A percentile compares a stretch with the other conserved stretches of the same genome.
phyloP scores from a whole-genome alignment of 768 basidiomycete genomes.

The Hygrocybe punicea region DNA sequence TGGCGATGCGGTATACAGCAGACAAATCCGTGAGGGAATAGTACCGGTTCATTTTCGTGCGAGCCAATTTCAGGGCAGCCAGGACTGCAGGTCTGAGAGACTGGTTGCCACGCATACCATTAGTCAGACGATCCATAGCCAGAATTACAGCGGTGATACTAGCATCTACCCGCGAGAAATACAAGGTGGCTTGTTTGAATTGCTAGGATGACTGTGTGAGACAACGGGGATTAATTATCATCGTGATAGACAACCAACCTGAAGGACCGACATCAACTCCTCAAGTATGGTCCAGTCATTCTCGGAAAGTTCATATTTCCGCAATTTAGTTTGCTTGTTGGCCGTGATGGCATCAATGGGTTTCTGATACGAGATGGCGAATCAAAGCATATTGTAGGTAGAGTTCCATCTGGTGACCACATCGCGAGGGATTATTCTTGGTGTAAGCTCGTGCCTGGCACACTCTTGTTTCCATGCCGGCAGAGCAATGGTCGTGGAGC shows the following conservation, averaged over 20 bases:
- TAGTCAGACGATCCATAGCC: conserved; percentile 33
- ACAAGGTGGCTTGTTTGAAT: conserved; percentile 4
- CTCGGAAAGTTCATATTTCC: conserved; percentile 11
- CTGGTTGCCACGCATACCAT: conserved; percentile 8
- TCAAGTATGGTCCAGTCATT: conserved; percentile 21
- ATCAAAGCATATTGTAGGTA: conserved; percentile 31
- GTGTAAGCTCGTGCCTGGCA: conserved; percentile 3
- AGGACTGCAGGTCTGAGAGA: conserved; percentile 18
- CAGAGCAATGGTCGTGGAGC: conserved; percentile 30
- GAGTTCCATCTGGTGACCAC: conserved; percentile 38
- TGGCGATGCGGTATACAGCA: conserved; percentile 34
- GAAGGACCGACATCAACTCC: conserved; percentile 21
- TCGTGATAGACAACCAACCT: conserved; percentile 15
- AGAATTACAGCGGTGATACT: conserved; percentile 29
- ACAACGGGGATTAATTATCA: not conserved
- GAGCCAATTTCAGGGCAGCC: conserved; percentile 22
- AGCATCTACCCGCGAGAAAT: conserved; percentile 3
- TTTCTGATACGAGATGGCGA: conserved; percentile 20
- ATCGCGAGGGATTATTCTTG: conserved; percentile 29
- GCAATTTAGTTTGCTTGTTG: conserved; percentile 9
- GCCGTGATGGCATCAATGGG: conserved; percentile 19
- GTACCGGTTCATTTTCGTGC: conserved; percentile 32
- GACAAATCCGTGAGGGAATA: conserved; percentile 32
- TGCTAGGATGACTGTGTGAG: not conserved
- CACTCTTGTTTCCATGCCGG: conserved; percentile 28